phyloP scores from a whole-genome alignment of 2,329 filamentous ascomycete genomes.

The Colletotrichum sp. region DNA sequence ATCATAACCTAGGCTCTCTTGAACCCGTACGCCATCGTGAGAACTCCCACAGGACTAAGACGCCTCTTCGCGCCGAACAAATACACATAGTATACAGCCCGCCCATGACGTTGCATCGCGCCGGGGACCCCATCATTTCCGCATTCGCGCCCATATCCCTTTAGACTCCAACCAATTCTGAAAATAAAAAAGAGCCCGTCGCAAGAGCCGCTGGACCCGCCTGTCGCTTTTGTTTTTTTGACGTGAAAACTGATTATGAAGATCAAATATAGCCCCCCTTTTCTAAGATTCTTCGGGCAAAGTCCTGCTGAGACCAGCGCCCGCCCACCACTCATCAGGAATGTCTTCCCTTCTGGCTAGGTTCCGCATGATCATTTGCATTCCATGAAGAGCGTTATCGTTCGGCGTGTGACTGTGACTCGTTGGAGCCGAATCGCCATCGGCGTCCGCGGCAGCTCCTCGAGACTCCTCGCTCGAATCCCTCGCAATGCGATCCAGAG shows the following conservation, averaged over 20 bases:
- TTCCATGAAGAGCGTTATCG: slow-evolving; percentile 57
- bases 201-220: not conserved
- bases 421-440: slow-evolving; percentile 6
- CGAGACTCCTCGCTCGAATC: slow-evolving; percentile 8
- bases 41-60: not conserved
- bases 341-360: slow-evolving; percentile 76
- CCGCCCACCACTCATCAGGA: slow-evolving; percentile 83
- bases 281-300: slow-evolving; percentile 44
- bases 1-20: not conserved
- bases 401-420: slow-evolving; percentile 23
- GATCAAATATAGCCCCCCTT: not conserved
- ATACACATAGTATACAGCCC: slow-evolving; percentile 16
- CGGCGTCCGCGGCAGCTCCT: not conserved
- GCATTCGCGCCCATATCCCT: not conserved
- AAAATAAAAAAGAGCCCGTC: not conserved
- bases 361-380: slow-evolving; percentile 75
- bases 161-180: not conserved
- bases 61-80: not conserved
- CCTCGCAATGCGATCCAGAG: slow-evolving; percentile 1
- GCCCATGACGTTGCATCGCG: not conserved
- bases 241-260: not conserved
- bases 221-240: not conserved
- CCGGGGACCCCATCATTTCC: not conserved
- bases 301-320: slow-evolving; percentile 69
- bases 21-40: not conserved